Conservation (phyloP, 768 basidiomycete species). For the Scleroderma bovista region DNA sequence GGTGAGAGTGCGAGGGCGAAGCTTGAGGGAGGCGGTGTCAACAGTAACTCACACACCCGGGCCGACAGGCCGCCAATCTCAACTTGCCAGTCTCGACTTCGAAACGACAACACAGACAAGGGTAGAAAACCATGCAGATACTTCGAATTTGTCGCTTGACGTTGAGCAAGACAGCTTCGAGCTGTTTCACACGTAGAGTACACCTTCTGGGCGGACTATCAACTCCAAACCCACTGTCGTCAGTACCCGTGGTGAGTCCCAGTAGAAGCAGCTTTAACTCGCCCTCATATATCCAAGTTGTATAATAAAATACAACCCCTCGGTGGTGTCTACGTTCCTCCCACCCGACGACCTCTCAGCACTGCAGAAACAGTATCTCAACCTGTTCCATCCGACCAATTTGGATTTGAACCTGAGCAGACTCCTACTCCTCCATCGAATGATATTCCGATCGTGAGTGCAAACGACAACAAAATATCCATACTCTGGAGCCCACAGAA, state of each 20-base stretch:
- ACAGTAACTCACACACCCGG: too few relatives aligned
- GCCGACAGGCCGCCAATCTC: too few relatives aligned
- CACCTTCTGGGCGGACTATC: neutral
- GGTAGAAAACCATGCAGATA: neutral
- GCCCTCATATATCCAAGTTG: neutral
- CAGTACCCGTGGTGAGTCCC: neutral
- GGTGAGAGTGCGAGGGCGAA: neutral
- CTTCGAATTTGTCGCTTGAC: neutral
- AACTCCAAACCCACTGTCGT: too few relatives aligned
- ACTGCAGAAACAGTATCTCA: constrained; percentile 11
- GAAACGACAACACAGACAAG: too few relatives aligned
- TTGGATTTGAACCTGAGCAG: constrained; percentile 20
- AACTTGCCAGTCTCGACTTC: neutral
- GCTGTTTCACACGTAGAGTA: neutral
- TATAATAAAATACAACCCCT: neutral
- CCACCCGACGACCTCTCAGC: neutral
- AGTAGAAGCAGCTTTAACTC: neutral
- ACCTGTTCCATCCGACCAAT: constrained; percentile 22
- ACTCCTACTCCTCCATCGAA: neutral
- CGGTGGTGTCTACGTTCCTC: neutral
- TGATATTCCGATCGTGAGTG: constrained; percentile 48
- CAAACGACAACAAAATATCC: constrained; percentile 55
- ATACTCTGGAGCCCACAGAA: constrained; percentile 68
- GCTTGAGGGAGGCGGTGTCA: too few relatives aligned
- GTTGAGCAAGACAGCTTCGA: neutral